Evolutionary conservation across 768 basidiomycete genomes (phyloP).

Genomic region (Rickenella mellea): DNA sequence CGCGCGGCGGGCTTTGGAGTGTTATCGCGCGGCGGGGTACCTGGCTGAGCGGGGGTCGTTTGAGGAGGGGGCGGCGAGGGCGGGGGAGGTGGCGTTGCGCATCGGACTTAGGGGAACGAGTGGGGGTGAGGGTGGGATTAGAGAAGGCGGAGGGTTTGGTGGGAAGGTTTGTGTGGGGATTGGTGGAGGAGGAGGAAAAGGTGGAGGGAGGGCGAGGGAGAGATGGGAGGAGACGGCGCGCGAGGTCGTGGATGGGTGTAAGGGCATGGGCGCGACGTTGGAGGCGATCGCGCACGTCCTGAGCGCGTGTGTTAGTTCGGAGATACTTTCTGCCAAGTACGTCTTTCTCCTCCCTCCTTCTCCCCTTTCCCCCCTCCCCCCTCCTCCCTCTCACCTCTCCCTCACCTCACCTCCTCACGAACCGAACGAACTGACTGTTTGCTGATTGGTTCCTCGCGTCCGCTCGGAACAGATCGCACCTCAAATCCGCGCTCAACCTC

Average conservation of each 20-base stretch:
- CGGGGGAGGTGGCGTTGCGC: conserved; percentile 40
- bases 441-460: neutral
- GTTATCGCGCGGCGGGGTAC: conserved; percentile 54
- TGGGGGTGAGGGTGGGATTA: conserved; percentile 4
- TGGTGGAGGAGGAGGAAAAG: conserved; percentile 9
- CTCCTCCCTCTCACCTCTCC: neutral
- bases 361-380: conserved; percentile 5
- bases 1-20: conserved; percentile 41
- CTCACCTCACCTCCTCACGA: too few relatives aligned
- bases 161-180: too few relatives aligned
- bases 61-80: conserved; percentile 38
- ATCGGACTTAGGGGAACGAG: conserved; percentile 31
- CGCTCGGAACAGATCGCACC: conserved; percentile 33
- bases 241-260: conserved; percentile 34
- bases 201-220: conserved; percentile 19
- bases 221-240: conserved; percentile 16
- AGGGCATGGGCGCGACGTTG: conserved; percentile 41
- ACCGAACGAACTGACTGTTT: neutral
- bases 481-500: conserved; percentile 50
- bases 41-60: conserved; percentile 33
- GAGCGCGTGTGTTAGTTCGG: conserved; percentile 37
- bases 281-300: conserved; percentile 46
- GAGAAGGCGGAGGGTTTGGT: conserved; percentile 11
- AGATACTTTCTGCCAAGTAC: conserved; percentile 56
- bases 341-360: conserved; percentile 15